Conservation (phyloP, 2,329 filamentous ascomycete species). For the Balansia obtecta region DNA sequence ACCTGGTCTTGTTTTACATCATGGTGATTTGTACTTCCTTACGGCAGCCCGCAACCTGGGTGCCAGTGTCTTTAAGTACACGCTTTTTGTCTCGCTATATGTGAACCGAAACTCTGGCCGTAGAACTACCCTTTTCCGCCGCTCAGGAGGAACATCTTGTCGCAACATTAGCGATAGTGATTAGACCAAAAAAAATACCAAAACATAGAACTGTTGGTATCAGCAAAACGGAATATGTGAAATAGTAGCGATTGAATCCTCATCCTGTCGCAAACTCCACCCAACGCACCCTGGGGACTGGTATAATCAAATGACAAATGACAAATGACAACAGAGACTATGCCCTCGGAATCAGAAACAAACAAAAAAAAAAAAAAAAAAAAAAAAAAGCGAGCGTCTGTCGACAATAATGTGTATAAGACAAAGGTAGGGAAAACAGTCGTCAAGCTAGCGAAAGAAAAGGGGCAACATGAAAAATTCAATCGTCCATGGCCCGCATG, state of each 20-base stretch:
- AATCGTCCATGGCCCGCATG: background rate
- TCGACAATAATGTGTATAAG: too few relatives aligned
- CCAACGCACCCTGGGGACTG: conserved; percentile 7
- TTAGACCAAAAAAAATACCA: background rate
- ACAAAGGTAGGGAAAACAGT: background rate
- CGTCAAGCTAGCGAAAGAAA: background rate
- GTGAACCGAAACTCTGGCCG: background rate
- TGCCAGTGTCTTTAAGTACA: background rate
- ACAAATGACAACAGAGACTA: background rate
- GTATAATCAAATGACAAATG: background rate
- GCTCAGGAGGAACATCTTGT: background rate
- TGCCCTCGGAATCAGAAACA: background rate
- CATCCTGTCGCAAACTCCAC: conserved; percentile 10
- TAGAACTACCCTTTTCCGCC: background rate
- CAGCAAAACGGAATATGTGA: conserved; percentile 7
- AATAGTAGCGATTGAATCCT: conserved; percentile 9
- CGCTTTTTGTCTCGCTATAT: conserved; percentile 1
- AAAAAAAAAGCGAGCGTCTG: background rate
- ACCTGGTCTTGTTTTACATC: background rate
- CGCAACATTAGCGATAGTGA: conserved; percentile 3
- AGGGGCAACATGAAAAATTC: background rate
- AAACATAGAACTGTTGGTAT: conserved; percentile 11
- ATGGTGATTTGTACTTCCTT: background rate
- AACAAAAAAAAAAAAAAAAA: background rate
- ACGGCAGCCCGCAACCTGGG: background rate